Conservation (phyloP, 1,139 yeast species). For the Sugiyamaella pinicola region DNA sequence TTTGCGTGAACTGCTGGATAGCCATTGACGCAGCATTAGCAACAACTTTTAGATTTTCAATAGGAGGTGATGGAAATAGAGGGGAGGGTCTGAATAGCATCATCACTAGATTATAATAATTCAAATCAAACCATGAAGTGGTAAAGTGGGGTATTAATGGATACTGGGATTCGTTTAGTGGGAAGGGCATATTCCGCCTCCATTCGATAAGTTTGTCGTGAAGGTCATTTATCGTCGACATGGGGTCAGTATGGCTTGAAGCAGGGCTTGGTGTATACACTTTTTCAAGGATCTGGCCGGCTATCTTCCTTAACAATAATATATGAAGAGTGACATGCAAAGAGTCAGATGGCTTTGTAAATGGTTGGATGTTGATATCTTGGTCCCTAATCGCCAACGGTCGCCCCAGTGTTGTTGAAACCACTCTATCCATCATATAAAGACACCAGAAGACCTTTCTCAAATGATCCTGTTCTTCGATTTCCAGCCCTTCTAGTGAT, state of each 20-base stretch:
- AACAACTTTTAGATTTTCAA: slow-evolving; percentile 24
- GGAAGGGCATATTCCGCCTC: slow-evolving; percentile 33
- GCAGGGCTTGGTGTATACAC: slow-evolving; percentile 25
- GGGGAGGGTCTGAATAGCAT: slow-evolving; percentile 36
- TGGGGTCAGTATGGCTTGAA: slow-evolving; percentile 13
- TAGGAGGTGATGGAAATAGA: slow-evolving; percentile 30
- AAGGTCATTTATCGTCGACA: slow-evolving; percentile 24
- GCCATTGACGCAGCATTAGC: slow-evolving; percentile 31
- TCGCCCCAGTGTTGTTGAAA: slow-evolving; percentile 35
- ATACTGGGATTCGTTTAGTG: slow-evolving; percentile 29
- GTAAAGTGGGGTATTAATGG: slow-evolving; percentile 30
- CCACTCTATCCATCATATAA: slow-evolving; percentile 36
- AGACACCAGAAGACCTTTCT: slow-evolving; percentile 34
- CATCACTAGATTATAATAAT: slow-evolving; percentile 33
- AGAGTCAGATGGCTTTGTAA: slow-evolving; percentile 15
- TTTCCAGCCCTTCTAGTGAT: slow-evolving; percentile 26
- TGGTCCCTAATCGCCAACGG: slow-evolving; percentile 34
- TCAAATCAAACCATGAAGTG: slow-evolving; percentile 34
- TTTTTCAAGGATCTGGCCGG: slow-evolving; percentile 31
- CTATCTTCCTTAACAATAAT: slow-evolving; percentile 29
- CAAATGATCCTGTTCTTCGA: slow-evolving; percentile 31
- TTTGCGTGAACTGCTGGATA: slow-evolving; percentile 27
- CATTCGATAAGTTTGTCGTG: slow-evolving; percentile 32
- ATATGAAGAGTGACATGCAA: slow-evolving; percentile 29
- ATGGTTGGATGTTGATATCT: slow-evolving; percentile 29